Percentiles rank a stretch among this genome's conserved stretches.
phyloP scores from a whole-genome alignment of 352 stramenopile genomes.

The Phytopythium boreale region DNA sequence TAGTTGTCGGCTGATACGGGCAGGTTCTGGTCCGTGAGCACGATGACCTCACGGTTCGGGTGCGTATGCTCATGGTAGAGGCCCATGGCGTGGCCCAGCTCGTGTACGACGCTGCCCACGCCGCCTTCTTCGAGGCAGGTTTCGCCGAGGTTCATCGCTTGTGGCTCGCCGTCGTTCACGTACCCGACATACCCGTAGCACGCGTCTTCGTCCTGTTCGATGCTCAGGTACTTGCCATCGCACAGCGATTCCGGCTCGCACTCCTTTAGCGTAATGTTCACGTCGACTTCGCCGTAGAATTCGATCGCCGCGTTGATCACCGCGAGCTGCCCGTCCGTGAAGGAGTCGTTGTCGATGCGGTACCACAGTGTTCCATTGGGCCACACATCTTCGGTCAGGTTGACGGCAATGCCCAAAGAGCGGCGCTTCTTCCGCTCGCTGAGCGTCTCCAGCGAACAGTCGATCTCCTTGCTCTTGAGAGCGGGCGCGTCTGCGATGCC shows the following conservation, averaged over 20 bases:
- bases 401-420: constrained; percentile 53
- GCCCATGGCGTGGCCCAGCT: constrained; percentile 62
- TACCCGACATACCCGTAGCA: constrained; percentile 79
- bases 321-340: constrained; percentile 37
- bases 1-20: constrained; percentile 68
- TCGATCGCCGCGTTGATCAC: constrained; percentile 57
- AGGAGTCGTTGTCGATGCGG: constrained; percentile 44
- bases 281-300: constrained; percentile 51
- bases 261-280: constrained; percentile 63
- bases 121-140: constrained; percentile 56
- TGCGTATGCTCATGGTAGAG: constrained; percentile 77
- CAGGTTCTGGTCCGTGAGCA: constrained; percentile 59
- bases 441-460: constrained; percentile 28
- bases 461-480: constrained; percentile 33
- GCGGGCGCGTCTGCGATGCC: constrained; percentile 55
- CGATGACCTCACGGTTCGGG: constrained; percentile 59
- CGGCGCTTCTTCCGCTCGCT: constrained; percentile 18
- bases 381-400: constrained; percentile 59
- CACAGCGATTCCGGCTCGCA: constrained; percentile 56
- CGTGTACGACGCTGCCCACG: constrained; percentile 50
- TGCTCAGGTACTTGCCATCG: constrained; percentile 66
- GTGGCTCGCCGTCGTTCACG: constrained; percentile 53
- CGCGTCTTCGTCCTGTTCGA: constrained; percentile 63
- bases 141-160: constrained; percentile 67
- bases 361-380: constrained; percentile 69